Evolutionary conservation across 2,329 filamentous ascomycete genomes (phyloP).

Genomic region (Aspergillus persii): DNA sequence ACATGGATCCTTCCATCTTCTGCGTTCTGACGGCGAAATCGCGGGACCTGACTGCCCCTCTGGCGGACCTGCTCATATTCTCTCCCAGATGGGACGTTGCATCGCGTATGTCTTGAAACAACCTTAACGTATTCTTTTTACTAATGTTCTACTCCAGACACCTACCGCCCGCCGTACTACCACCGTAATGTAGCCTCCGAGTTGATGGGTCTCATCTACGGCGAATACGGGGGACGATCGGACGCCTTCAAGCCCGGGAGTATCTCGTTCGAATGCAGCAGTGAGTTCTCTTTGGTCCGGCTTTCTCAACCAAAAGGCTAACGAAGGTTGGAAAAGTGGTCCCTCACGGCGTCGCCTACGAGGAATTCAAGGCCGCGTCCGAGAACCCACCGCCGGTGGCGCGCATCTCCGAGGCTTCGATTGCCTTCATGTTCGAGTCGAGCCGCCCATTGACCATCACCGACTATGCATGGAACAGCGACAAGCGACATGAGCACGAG

Average conservation of each 20-base stretch:
- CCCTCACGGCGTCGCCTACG: constrained; percentile 36
- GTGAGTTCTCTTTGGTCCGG: constrained; percentile 15
- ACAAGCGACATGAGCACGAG: constrained; percentile 47
- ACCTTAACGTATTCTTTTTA: not conserved
- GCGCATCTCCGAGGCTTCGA: constrained; percentile 32
- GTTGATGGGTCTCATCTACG: constrained; percentile 39
- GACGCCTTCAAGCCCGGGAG: constrained; percentile 35
- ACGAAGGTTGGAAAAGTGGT: constrained; percentile 27
- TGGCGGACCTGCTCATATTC: constrained; percentile 42
- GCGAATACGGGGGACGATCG: constrained; percentile 34
- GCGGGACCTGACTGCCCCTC: constrained; percentile 31
- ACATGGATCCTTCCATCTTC: constrained; percentile 43
- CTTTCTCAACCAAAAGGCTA: not conserved
- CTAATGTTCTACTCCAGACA: constrained; percentile 21
- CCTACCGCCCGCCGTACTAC: constrained; percentile 43
- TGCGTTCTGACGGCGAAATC: constrained; percentile 42
- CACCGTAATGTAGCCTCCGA: constrained; percentile 43
- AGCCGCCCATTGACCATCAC: constrained; percentile 36
- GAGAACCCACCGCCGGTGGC: constrained; percentile 26
- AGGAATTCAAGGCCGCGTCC: constrained; percentile 33
- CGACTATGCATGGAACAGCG: constrained; percentile 35
- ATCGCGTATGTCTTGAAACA: constrained; percentile 26
- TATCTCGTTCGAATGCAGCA: constrained; percentile 37
- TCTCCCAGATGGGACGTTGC: constrained; percentile 41
- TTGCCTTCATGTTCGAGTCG: constrained; percentile 38